Percentiles rank a stretch among this genome's conserved stretches.
phyloP scores from a whole-genome alignment of 192 early-diverging fungal genomes.

The Rhizophagus clarus region DNA sequence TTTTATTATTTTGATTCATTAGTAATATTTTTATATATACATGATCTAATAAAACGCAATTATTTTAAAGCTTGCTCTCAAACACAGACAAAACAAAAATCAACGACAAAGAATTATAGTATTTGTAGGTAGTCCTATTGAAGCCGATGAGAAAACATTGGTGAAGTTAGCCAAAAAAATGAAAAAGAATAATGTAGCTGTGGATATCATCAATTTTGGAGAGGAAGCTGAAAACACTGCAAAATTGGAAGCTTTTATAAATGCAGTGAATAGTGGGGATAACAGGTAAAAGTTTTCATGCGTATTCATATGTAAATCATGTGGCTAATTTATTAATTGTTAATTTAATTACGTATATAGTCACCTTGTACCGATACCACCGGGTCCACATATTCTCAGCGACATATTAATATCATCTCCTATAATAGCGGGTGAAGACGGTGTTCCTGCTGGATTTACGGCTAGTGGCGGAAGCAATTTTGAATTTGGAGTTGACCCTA shows the following conservation, averaged over 20 bases:
- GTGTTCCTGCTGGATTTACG: conserved; percentile 67
- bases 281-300: conserved; percentile 65
- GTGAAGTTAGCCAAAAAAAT: conserved; percentile 93
- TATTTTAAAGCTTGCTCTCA: conserved; percentile 74
- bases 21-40: not conserved
- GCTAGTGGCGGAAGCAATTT: conserved; percentile 67
- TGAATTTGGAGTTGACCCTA: conserved; percentile 95
- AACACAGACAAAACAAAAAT: conserved; percentile 97
- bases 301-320: not conserved
- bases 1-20: not conserved
- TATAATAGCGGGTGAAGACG: conserved; percentile 85
- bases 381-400: conserved; percentile 90
- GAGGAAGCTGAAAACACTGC: conserved; percentile 85
- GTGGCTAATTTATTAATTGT: not conserved
- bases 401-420: conserved; percentile 86
- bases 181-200: conserved; percentile 97
- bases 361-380: conserved; percentile 89
- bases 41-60: not conserved
- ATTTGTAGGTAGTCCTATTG: conserved; percentile 90
- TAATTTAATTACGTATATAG: conserved; percentile 39
- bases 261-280: conserved; percentile 88
- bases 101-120: conserved; percentile 93
- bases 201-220: conserved; percentile 96
- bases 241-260: conserved; percentile 90
- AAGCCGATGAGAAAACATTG: conserved; percentile 80